These are phyloP conservation scores for Pezicula carpinea DNA, from an alignment of 2,329 filamentous ascomycete genomes.

Conservation along the genomic window DNA sequence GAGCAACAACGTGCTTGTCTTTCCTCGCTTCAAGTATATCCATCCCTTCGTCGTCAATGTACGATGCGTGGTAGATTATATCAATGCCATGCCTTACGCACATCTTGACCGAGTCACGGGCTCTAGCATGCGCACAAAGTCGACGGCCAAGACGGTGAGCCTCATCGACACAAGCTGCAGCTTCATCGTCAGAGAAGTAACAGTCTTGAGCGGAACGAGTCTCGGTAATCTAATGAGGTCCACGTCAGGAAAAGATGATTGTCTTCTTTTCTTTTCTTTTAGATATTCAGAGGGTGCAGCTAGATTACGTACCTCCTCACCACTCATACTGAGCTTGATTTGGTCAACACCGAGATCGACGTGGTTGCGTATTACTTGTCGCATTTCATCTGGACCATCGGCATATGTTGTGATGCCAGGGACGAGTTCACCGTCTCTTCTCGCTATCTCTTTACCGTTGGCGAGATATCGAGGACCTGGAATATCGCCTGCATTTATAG, in stretches of 20 bases:
- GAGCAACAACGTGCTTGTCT: constrained; percentile 34
- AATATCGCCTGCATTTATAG: constrained; percentile 43
- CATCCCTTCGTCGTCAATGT: constrained; percentile 36
- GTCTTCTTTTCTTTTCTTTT: too few relatives aligned
- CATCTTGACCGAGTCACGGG: constrained; percentile 38
- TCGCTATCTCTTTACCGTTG: constrained; percentile 44
- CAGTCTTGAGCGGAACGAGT: constrained; percentile 37
- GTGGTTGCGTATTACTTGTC: constrained; percentile 33
- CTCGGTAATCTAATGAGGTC: constrained; percentile 16
- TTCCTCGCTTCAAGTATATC: constrained; percentile 35
- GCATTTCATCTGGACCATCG: constrained; percentile 37
- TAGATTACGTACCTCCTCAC: constrained; percentile 16
- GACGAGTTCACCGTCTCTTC: constrained; percentile 39
- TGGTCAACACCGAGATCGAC: constrained; percentile 36
- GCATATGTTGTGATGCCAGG: constrained; percentile 28
- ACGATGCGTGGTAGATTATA: constrained; percentile 41
- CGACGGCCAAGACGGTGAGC: constrained; percentile 32
- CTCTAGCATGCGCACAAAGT: constrained; percentile 39
- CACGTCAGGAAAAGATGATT: neutral
- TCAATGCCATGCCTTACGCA: constrained; percentile 39
- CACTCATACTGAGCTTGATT: constrained; percentile 38
- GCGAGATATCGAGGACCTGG: constrained; percentile 43
- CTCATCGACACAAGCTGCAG: constrained; percentile 41
- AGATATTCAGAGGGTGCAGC: too few relatives aligned
- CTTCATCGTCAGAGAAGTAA: constrained; percentile 40